These are phyloP conservation scores for Amanita brunnescens DNA, from an alignment of 768 basidiomycete species.

Conservation along the genomic window DNA sequence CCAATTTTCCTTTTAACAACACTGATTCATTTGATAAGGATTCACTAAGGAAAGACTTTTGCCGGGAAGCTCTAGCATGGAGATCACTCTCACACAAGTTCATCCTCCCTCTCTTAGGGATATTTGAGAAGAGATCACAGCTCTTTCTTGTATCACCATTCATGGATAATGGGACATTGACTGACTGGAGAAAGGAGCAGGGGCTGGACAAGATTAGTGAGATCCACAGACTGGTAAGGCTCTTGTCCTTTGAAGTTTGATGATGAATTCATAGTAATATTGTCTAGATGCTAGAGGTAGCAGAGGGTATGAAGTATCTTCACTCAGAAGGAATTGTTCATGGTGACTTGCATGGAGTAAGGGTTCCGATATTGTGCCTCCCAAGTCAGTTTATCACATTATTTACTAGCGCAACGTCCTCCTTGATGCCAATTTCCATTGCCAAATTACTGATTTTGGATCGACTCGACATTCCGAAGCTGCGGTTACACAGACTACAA, in stretches of 20 bases:
- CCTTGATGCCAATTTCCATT: not conserved
- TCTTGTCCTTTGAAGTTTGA: not conserved
- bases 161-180: not conserved
- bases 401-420: not conserved
- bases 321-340: slow-evolving; percentile 2
- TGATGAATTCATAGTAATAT: not conserved
- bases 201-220: not conserved
- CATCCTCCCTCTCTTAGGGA: not conserved
- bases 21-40: too few species aligned
- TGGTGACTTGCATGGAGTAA: slow-evolving; percentile 1
- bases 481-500: not conserved
- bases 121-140: not conserved
- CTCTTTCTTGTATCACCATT: not conserved
- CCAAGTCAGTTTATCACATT: not conserved
- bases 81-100: not conserved
- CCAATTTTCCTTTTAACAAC: too few species aligned
- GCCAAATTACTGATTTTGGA: not conserved
- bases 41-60: too few species aligned
- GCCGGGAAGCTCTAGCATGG: too few species aligned
- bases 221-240: not conserved
- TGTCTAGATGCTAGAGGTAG: not conserved
- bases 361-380: not conserved
- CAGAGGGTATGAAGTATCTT: not conserved
- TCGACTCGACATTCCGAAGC: not conserved
- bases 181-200: not conserved